Evolutionary conservation across 345 rosid genomes (phyloP).

Genomic region (Pistacia vera): DNA sequence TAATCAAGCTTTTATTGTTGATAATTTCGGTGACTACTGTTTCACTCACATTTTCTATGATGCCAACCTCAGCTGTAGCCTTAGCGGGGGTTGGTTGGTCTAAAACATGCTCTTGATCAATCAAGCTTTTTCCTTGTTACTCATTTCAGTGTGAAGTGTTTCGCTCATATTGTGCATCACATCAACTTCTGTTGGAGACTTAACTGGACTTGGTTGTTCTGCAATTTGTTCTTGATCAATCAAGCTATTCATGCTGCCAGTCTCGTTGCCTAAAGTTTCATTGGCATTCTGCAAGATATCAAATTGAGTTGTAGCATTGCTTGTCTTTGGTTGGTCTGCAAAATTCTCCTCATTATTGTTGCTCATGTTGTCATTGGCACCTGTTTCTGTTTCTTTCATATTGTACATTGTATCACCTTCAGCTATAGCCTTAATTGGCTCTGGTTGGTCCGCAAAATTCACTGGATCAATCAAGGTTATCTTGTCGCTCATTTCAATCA

Average conservation of each 20-base stretch:
- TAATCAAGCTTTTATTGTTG: not conserved
- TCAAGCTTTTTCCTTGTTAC: constrained; percentile 5
- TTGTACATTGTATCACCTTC: not conserved
- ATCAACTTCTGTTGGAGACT: constrained; percentile 12
- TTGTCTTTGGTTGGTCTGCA: not conserved
- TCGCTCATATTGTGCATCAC: constrained; percentile 6
- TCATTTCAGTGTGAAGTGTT: constrained; percentile 6
- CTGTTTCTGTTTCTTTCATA: not conserved
- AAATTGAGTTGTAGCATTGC: not conserved
- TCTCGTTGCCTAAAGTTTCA: not conserved
- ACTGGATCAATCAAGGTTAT: constrained; percentile 10
- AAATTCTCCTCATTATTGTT: not conserved
- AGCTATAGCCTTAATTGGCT: not conserved
- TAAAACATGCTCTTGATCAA: not conserved
- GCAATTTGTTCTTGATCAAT: not conserved
- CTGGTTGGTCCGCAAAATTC: not conserved
- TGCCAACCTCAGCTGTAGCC: not conserved
- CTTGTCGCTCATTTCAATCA: constrained; percentile 12
- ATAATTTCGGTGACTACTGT: not conserved
- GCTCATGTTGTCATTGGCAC: constrained; percentile 7
- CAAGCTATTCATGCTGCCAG: not conserved
- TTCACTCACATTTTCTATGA: not conserved
- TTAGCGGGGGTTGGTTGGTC: constrained; percentile 3
- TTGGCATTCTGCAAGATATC: not conserved
- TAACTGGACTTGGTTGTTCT: not conserved